A percentile compares a stretch with the other conserved stretches of the same genome.
These are phyloP conservation scores for Scheffersomyces stambukii DNA, from an alignment of 1,139 yeast species.

Conservation along the genomic window DNA sequence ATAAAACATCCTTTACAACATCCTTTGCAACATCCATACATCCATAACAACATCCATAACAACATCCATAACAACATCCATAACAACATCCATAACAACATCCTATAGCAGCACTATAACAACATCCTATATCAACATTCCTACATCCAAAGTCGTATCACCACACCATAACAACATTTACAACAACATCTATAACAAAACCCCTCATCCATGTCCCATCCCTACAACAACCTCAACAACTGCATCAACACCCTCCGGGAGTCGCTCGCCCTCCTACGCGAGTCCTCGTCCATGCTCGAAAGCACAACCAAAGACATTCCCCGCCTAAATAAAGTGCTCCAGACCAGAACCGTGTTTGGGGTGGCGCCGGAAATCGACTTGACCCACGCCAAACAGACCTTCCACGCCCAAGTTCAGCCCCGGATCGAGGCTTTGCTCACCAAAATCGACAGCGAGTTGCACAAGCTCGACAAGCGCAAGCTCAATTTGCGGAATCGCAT, in stretches of 20 bases:
- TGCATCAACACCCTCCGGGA: constrained; percentile 29
- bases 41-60: not conserved
- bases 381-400: constrained; percentile 31
- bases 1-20: too few species aligned
- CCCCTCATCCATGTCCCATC: too few species aligned
- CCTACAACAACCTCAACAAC: constrained; percentile 13
- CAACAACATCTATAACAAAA: too few species aligned
- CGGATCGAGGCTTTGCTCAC: constrained; percentile 29
- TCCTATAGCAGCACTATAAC: not conserved
- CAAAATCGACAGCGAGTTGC: constrained; percentile 31
- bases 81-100: not conserved
- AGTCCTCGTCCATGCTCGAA: constrained; percentile 26
- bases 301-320: constrained; percentile 32
- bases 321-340: constrained; percentile 28
- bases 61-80: not conserved
- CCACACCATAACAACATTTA: too few species aligned
- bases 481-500: constrained; percentile 25
- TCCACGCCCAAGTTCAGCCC: constrained; percentile 30
- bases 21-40: not conserved
- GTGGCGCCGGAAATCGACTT: constrained; percentile 40
- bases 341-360: constrained; percentile 37
- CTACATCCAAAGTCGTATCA: constrained; percentile 1
- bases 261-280: constrained; percentile 27
- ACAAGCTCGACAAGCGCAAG: constrained; percentile 22
- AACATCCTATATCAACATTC: not conserved